Conservation (phyloP, 192 early-diverging fungal genomes). For the Coemansia reversa region DNA sequence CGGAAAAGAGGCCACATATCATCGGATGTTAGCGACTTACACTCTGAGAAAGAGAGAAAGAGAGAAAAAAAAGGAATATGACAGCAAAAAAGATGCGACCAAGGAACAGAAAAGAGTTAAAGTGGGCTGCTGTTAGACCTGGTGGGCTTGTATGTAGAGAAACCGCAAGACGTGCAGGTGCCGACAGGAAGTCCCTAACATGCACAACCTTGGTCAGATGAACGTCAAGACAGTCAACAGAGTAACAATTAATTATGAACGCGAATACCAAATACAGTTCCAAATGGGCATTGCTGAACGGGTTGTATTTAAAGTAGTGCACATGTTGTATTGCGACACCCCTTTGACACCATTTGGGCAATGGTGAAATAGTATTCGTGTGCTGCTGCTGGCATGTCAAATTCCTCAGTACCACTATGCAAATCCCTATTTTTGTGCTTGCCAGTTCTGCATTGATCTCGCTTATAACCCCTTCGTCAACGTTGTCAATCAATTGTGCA, state of each 20-base stretch:
- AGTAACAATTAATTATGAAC: neutral
- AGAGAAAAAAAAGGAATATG: neutral
- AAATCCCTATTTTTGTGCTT: neutral
- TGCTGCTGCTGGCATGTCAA: neutral
- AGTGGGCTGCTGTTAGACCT: neutral
- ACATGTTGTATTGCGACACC: neutral
- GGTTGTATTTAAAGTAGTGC: neutral
- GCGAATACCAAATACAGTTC: neutral
- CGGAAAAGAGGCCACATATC: neutral
- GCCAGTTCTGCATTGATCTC: neutral
- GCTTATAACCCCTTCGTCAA: neutral
- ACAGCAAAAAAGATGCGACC: neutral
- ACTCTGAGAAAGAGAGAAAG: neutral
- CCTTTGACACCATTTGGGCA: neutral
- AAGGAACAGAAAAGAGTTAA: neutral
- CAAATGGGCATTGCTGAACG: neutral
- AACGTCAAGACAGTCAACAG: neutral
- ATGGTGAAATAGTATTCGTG: neutral
- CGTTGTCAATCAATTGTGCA: neutral
- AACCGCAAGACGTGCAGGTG: neutral
- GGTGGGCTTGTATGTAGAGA: neutral
- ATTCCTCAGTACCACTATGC: neutral
- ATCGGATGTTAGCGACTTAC: neutral
- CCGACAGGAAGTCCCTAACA: neutral
- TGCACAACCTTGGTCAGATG: neutral